phyloP scores from a whole-genome alignment of 306 rosid genomes.

The Aeschynomene evenia region DNA sequence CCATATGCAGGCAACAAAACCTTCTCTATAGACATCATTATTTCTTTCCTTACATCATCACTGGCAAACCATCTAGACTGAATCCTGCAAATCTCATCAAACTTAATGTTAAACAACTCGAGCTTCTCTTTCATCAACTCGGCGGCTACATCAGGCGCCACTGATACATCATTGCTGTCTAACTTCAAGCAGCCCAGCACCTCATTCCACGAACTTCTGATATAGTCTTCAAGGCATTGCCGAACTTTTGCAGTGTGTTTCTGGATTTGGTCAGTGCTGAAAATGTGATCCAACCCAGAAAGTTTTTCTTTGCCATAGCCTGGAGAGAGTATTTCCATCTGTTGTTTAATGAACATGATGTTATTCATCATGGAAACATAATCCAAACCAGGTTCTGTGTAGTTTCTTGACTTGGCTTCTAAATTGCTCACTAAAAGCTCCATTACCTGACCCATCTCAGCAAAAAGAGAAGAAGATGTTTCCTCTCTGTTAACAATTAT shows the following conservation, averaged over 20 bases:
- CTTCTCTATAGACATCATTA: slow-evolving; percentile 44
- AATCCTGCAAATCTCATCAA: not conserved
- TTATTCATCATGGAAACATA: slow-evolving; percentile 65
- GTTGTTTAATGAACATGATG: slow-evolving; percentile 54
- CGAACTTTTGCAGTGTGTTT: slow-evolving; percentile 44
- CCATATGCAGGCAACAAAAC: slow-evolving; percentile 52
- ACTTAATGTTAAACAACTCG: slow-evolving; percentile 28
- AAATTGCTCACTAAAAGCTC: slow-evolving; percentile 63
- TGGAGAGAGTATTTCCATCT: slow-evolving; percentile 14
- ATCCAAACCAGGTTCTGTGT: slow-evolving; percentile 50
- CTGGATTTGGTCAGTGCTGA: slow-evolving; percentile 52
- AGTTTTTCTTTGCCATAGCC: slow-evolving; percentile 39
- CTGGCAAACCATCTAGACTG: slow-evolving; percentile 7
- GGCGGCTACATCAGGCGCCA: slow-evolving; percentile 30
- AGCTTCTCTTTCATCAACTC: slow-evolving; percentile 57
- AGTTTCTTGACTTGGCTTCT: slow-evolving; percentile 59
- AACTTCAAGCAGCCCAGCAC: slow-evolving; percentile 44
- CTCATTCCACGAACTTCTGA: slow-evolving; percentile 59
- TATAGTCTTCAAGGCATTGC: slow-evolving; percentile 46
- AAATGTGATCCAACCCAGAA: slow-evolving; percentile 39
- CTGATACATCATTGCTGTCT: slow-evolving; percentile 37
- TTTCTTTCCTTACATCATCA: slow-evolving; percentile 57
- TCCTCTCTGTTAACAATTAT: slow-evolving; percentile 16
- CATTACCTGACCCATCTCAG: slow-evolving; percentile 61
- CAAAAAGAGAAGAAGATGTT: slow-evolving; percentile 34